Evolutionary conservation across 1,139 yeast species (phyloP).

Genomic region (Arxiozyma slooffiae): DNA sequence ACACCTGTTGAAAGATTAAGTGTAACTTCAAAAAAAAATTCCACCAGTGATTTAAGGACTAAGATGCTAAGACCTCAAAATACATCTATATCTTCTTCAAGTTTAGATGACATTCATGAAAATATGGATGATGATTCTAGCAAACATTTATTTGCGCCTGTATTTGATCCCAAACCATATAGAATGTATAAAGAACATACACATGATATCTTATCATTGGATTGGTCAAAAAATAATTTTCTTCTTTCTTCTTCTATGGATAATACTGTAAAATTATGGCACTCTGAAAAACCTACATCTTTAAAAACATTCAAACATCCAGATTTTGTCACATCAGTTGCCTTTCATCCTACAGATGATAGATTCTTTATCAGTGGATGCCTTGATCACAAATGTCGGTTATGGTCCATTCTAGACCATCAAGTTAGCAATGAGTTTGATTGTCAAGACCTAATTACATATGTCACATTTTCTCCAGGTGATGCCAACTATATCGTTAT

Average conservation of each 20-base stretch:
- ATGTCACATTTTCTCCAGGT: slow-evolving; percentile 22
- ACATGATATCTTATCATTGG: slow-evolving; percentile 58
- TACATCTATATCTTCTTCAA: not conserved
- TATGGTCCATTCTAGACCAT: slow-evolving; percentile 80
- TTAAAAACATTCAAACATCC: slow-evolving; percentile 60
- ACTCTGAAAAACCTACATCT: slow-evolving; percentile 57
- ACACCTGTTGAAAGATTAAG: slow-evolving; percentile 55
- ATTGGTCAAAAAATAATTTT: slow-evolving; percentile 87
- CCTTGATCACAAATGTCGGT: slow-evolving; percentile 60
- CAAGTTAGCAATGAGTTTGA: slow-evolving; percentile 34
- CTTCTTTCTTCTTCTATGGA: slow-evolving; percentile 79
- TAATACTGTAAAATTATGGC: slow-evolving; percentile 77
- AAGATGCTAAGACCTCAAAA: slow-evolving; percentile 7
- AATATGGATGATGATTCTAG: slow-evolving; percentile 1
- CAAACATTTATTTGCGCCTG: slow-evolving; percentile 49
- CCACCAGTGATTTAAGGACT: slow-evolving; percentile 8
- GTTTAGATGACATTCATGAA: not conserved
- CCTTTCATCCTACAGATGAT: slow-evolving; percentile 81
- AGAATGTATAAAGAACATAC: slow-evolving; percentile 59
- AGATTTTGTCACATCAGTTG: slow-evolving; percentile 75
- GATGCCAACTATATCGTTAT: slow-evolving; percentile 54
- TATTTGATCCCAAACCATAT: slow-evolving; percentile 61
- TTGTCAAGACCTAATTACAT: slow-evolving; percentile 27
- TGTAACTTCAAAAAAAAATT: slow-evolving; percentile 22
- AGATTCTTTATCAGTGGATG: slow-evolving; percentile 81